These are phyloP conservation scores for Suillus fuscotomentosus DNA, from an alignment of 768 basidiomycete genomes.

Conservation along the genomic window DNA sequence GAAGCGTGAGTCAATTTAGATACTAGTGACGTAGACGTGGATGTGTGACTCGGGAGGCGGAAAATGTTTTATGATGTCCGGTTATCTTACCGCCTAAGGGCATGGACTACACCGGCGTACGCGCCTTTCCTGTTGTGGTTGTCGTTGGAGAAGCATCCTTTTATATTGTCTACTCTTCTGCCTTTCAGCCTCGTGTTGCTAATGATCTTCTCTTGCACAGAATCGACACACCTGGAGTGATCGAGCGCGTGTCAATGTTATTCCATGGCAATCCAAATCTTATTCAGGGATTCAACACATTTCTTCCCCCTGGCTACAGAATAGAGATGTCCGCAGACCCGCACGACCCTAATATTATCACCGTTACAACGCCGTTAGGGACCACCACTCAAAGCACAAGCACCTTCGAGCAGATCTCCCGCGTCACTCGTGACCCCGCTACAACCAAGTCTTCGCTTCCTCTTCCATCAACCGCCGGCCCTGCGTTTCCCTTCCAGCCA, in stretches of 20 bases:
- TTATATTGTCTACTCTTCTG: constrained; percentile 12
- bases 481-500: constrained; percentile 21
- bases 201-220: constrained; percentile 39
- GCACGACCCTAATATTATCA: constrained; percentile 68
- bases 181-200: constrained; percentile 9
- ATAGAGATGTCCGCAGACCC: constrained; percentile 83
- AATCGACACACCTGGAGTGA: constrained; percentile 97
- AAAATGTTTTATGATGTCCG: background rate
- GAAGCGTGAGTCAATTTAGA: constrained; percentile 63
- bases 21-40: background rate
- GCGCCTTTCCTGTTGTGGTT: background rate
- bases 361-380: constrained; percentile 77
- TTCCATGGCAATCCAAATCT: constrained; percentile 89
- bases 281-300: constrained; percentile 98
- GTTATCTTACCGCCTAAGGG: constrained; percentile 7
- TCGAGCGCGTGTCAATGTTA: constrained; percentile 88
- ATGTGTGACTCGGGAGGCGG: background rate
- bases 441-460: constrained; percentile 13
- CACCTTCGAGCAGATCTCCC: constrained; percentile 31
- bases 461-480: constrained; percentile 33
- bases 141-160: background rate
- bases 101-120: background rate
- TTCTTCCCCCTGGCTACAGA: constrained; percentile 90
- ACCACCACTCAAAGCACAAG: constrained; percentile 66
- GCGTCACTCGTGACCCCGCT: constrained; percentile 25